These are phyloP conservation scores for Kodamaea nitidulidarum DNA, from an alignment of 805 yeast genomes.

Conservation along the genomic window DNA sequence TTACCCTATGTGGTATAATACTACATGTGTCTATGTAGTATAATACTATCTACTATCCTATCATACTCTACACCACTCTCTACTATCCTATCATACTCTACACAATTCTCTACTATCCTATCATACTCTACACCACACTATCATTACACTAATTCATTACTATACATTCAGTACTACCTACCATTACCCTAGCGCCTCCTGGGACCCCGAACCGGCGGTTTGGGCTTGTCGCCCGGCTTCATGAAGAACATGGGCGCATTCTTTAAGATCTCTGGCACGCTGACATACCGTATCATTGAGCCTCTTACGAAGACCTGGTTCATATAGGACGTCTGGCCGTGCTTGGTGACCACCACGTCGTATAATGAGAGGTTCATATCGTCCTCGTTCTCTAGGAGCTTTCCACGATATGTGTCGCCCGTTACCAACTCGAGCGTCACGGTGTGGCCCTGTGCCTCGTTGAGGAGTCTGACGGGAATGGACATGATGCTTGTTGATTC, in stretches of 20 bases:
- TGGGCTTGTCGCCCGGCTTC: slow-evolving; percentile 55
- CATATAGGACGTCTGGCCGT: slow-evolving; percentile 71
- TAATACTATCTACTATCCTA: no score
- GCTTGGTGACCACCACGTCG: slow-evolving; percentile 77
- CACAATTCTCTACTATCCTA: no score
- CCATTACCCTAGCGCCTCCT: slow-evolving; percentile 15
- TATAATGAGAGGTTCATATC: slow-evolving; percentile 87
- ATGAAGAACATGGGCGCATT: slow-evolving; percentile 85
- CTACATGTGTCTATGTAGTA: no score
- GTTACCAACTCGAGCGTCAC: slow-evolving; percentile 78
- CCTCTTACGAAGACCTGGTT: slow-evolving; percentile 90
- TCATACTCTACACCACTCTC: no score
- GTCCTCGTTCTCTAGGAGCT: slow-evolving; percentile 81
- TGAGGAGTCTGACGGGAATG: slow-evolving; percentile 78
- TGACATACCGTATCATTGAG: slow-evolving; percentile 77
- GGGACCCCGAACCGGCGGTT: slow-evolving; percentile 57
- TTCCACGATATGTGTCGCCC: slow-evolving; percentile 88
- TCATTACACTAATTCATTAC: no score
- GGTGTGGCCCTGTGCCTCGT: slow-evolving; percentile 85
- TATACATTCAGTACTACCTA: no score
- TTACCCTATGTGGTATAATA: no score
- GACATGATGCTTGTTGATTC: no score
- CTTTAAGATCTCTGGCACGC: slow-evolving; percentile 81
- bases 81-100: no score
- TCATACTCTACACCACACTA: no score